Base-by-base conservation (phyloP, 768 basidiomycete genomes). In the Hydnomerulius pinastri region DNA sequence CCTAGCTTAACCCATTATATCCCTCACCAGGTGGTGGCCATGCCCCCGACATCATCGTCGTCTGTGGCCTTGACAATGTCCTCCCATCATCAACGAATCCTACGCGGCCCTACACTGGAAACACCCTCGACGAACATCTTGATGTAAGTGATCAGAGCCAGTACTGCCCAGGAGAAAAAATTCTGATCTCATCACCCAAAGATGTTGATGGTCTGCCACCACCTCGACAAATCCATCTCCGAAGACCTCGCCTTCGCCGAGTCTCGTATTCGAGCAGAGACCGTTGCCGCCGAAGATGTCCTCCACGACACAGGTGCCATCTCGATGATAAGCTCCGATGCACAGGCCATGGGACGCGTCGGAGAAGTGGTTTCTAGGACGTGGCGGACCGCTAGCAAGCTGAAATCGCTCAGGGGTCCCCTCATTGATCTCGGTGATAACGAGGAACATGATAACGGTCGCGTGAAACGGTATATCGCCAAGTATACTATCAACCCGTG, bases 181-280 rank as follows among this genome's bases (percentile, higher is more conserved):
- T 35, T n/a, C 45, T 56, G 33, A 49, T 29, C 36, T 43, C 12
- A 12, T 50, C 35, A 32, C 42, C 37, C 9, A 23, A 59, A 97
- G 95, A 99, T 98, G 97, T 77, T 98, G 20, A 98, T 98, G 93
- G 94, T 98, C n/a, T 97, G 94, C 68, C 96, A 99, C 67, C 96
- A 99, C 68, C 81, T 99, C 48, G 92, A 97, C 72, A 83, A 77
- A 58, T 80, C 77, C n/a, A 92, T 96, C 57, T 81, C 88, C 1
- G 97, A 99, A 72, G 97, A 99, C 58, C 77, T 98, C 35, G 83
- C 89, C 1, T 99, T 99, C 60, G 96, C 97, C 4, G 95, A 98
- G 56, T 98, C 96, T 7, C 89, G 97, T 29, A 98, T 99, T 60
- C 83, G 97, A 29, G 92, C 84, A 0, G 96, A 98, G 73, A 99